Conservation (phyloP, 768 basidiomycete genomes). For the Coprinopsis sp. region DNA sequence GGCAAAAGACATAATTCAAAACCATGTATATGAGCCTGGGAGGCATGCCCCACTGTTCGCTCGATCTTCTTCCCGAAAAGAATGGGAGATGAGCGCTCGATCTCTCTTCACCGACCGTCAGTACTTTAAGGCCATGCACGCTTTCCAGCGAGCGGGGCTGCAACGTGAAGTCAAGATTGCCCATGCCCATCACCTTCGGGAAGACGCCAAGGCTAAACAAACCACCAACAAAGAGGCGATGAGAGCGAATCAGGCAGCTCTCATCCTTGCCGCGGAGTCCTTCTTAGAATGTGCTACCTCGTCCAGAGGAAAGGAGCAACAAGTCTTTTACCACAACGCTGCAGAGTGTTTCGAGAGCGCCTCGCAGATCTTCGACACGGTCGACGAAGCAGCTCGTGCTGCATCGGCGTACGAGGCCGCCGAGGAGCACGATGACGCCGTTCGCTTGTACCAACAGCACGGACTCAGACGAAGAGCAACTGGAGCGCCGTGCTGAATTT, state of each 20-base stretch:
- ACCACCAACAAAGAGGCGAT: constrained; percentile 7
- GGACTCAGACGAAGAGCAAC: too few species aligned
- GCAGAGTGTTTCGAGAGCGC: constrained; percentile 45
- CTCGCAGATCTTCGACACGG: constrained; percentile 38
- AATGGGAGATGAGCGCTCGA: constrained; percentile 32
- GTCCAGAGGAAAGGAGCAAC: neutral
- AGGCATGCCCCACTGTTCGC: constrained; percentile 51
- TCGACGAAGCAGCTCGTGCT: constrained; percentile 38
- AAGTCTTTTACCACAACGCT: constrained; percentile 5
- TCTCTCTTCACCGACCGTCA: constrained; percentile 36
- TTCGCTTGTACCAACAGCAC: constrained; percentile 40
- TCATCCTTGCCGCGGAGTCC: constrained; percentile 19
- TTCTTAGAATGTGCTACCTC: constrained; percentile 1
- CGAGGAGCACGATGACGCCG: constrained; percentile 2
- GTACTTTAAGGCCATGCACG: constrained; percentile 45
- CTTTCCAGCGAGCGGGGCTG: constrained; percentile 32
- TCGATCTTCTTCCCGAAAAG: constrained; percentile 41
- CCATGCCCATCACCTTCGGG: constrained; percentile 46
- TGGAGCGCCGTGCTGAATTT: too few species aligned
- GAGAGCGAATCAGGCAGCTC: constrained; percentile 2
- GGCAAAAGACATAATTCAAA: constrained; percentile 38
- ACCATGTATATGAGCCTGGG: constrained; percentile 42
- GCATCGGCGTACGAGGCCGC: constrained; percentile 20
- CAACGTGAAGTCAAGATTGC: constrained; percentile 41
- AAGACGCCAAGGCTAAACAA: constrained; percentile 36